Percentiles rank a stretch among this genome's conserved stretches.
phyloP scores from a whole-genome alignment of 331 rosid genomes.

The Spiraea crenata region DNA sequence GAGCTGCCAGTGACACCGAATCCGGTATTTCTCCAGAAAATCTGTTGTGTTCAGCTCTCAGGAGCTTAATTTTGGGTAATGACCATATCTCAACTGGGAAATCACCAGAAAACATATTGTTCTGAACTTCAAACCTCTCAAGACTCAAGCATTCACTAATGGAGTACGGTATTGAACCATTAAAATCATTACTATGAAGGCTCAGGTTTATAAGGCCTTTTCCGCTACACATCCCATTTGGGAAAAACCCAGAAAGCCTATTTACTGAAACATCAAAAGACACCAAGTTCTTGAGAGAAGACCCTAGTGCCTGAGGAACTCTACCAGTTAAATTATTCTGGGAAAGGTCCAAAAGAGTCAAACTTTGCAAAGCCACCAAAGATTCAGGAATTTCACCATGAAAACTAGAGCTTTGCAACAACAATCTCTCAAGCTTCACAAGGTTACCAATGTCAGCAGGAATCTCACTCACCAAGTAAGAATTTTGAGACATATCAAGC shows the following conservation, averaged over 20 bases:
- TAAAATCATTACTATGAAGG: slow-evolving; percentile 70
- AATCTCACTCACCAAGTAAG: slow-evolving; percentile 74
- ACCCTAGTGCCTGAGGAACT: slow-evolving; percentile 48
- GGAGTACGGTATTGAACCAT: slow-evolving; percentile 61
- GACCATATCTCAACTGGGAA: slow-evolving; percentile 76
- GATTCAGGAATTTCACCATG: slow-evolving; percentile 78
- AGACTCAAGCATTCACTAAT: slow-evolving; percentile 64
- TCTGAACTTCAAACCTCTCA: slow-evolving; percentile 91
- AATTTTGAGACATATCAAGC: slow-evolving; percentile 83
- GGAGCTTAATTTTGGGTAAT: slow-evolving; percentile 71
- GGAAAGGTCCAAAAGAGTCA: slow-evolving; percentile 76
- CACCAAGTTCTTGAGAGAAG: slow-evolving; percentile 74
- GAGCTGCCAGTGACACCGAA: slow-evolving; percentile 64
- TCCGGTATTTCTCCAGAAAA: slow-evolving; percentile 81
- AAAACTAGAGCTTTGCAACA: slow-evolving; percentile 78
- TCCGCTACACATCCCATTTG: slow-evolving; percentile 60
- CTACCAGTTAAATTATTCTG: slow-evolving; percentile 78
- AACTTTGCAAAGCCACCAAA: slow-evolving; percentile 49
- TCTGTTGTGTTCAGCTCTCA: slow-evolving; percentile 84
- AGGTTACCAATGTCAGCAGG: slow-evolving; percentile 72
- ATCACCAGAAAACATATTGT: slow-evolving; percentile 76
- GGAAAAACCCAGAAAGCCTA: slow-evolving; percentile 72
- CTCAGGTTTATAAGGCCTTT: slow-evolving; percentile 54
- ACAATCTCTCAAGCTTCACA: slow-evolving; percentile 53
- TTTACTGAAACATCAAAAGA: slow-evolving; percentile 88